Evolutionary conservation across 2,329 filamentous ascomycete genomes (phyloP), one percentile per base, ranked within the genome.

Genomic region (Xylaria multiplex): DNA sequence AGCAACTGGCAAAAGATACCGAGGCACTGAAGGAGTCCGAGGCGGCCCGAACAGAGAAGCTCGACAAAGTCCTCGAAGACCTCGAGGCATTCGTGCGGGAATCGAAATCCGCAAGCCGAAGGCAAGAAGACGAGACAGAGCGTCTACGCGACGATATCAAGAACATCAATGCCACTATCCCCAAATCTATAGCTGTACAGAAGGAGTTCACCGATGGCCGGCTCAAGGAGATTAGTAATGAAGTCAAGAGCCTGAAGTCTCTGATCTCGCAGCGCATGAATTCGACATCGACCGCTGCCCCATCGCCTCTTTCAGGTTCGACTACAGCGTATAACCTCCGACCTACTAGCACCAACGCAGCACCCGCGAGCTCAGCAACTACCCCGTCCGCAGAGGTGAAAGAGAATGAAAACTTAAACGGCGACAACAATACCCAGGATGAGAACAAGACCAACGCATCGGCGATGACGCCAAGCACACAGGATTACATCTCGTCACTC

Each of bases 181-280:
- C 96, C 7, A 93, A 92, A 78, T 94, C 94, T 2, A 86, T 99
- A 74, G 90, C 96, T 69, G 91, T 91, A 59, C 93, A 97, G 76
- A 95, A 95, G 80, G 92, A 95, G 68, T 85, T 88, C 60, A 93
- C 92, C 30, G 94, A 98, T 76, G 86, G 84, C 70, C 86, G 93
- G 55, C 82, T 99, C 65, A 91, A 90, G 78, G 96, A 98, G 73
- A 87, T 99, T 71, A 92, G 92, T 71, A 87, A 85, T 6, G 96
- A 99, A 80, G 84, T 99, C 73, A 93, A 92, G 83, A 97, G 94
- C 77, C 82, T 99, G 74, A 98, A 97, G 85, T 92, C 92, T 2
- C 84, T 99, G 59, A 88, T 99, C 73, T 82, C 84, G 49, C 87
- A 90, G 77, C 81, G 88, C 66, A 85, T 90, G 84, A 83, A 79